phyloP scores from a whole-genome alignment of 2,329 filamentous ascomycete genomes.

The Fusarium lyarnte region DNA sequence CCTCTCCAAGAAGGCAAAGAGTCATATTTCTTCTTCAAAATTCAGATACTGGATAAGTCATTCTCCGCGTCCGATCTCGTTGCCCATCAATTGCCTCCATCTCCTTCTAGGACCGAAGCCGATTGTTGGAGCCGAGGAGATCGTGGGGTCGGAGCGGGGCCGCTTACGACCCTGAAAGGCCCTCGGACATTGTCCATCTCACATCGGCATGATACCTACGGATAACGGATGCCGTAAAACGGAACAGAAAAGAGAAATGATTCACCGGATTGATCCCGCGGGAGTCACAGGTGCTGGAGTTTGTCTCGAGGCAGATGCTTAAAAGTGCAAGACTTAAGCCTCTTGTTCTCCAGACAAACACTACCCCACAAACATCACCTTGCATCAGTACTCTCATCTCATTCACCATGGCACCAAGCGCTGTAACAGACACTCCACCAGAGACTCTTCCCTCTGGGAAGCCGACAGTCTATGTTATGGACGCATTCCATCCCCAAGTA shows the following conservation, averaged over 20 bases:
- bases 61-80: neutral
- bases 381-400: neutral
- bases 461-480: constrained; percentile 53
- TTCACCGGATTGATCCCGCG: neutral
- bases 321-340: constrained; percentile 12
- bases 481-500: constrained; percentile 51
- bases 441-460: constrained; percentile 29
- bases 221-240: neutral
- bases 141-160: constrained; percentile 23
- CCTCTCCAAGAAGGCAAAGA: neutral
- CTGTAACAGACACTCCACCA: neutral
- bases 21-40: neutral
- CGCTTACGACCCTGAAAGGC: neutral
- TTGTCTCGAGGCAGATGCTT: neutral
- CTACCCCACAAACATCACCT: neutral
- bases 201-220: neutral
- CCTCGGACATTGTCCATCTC: constrained; percentile 2
- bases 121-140: neutral
- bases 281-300: accelerated
- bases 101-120: neutral
- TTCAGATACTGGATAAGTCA: neutral
- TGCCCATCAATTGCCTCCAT: neutral
- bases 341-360: neutral
- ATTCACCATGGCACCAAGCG: constrained; percentile 14
- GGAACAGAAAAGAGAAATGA: neutral